phyloP scores from a whole-genome alignment of 2,329 filamentous ascomycete genomes.

The Colletotrichum chlorophyti region DNA sequence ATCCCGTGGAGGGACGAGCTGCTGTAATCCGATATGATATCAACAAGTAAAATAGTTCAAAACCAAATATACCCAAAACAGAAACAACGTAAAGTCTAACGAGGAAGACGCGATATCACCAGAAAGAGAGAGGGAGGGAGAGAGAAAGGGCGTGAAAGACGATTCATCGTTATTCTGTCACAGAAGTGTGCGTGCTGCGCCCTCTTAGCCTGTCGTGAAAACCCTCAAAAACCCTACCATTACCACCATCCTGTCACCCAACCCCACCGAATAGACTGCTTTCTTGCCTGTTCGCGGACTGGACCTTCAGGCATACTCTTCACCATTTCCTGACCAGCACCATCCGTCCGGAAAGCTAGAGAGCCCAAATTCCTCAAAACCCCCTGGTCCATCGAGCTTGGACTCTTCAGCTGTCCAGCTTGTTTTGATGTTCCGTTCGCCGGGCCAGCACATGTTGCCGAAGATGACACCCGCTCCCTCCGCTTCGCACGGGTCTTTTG shows the following conservation, averaged over 20 bases:
- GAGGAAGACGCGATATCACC: no score
- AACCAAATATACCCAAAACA: slow-evolving; percentile 1
- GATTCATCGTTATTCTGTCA: no score
- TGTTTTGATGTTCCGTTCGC: background rate
- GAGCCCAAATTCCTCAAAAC: slow-evolving; percentile 1
- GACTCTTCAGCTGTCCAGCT: slow-evolving; percentile 7
- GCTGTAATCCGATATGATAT: background rate
- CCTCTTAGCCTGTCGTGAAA: no score
- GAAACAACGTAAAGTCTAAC: background rate
- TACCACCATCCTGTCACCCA: slow-evolving; percentile 14
- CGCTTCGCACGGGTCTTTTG: background rate
- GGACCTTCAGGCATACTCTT: slow-evolving; percentile 1
- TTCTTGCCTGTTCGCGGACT: background rate
- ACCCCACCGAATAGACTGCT: slow-evolving; percentile 12
- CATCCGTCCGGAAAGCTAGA: background rate
- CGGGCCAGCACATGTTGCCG: slow-evolving; percentile 19
- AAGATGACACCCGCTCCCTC: slow-evolving; percentile 4
- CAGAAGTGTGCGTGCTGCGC: no score
- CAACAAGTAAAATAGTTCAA: background rate
- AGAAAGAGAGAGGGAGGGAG: no score
- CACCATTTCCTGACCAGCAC: background rate
- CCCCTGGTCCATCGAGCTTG: slow-evolving; percentile 17
- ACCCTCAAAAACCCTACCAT: slow-evolving; percentile 26
- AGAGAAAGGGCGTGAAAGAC: no score
- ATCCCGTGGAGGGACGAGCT: slow-evolving; percentile 53